phyloP scores from a whole-genome alignment of 2,329 filamentous ascomycete species.

The Venturia effusa region DNA sequence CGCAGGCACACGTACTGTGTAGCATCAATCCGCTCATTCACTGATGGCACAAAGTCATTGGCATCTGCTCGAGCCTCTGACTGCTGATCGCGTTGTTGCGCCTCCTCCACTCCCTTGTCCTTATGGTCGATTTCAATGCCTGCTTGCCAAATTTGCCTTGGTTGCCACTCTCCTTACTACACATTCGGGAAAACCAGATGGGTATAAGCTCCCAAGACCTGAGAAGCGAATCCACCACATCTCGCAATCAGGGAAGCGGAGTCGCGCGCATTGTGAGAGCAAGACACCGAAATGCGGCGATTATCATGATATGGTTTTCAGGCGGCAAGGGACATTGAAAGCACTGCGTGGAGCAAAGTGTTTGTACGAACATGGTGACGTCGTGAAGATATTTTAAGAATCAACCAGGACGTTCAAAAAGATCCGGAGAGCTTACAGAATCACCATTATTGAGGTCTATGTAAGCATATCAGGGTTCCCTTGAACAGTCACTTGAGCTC shows the following conservation, averaged over 20 bases:
- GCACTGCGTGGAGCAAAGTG: slow-evolving; percentile 28
- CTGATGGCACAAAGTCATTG: too few species aligned
- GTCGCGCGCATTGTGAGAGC: slow-evolving; percentile 29
- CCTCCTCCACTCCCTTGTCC: background rate
- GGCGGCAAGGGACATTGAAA: slow-evolving; percentile 30
- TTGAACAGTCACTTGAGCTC: background rate
- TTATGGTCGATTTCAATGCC: background rate
- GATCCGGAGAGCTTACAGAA: too few species aligned
- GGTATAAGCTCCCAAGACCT: slow-evolving; percentile 19
- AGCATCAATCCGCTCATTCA: too few species aligned
- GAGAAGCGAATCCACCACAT: slow-evolving; percentile 26
- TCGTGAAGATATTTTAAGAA: background rate
- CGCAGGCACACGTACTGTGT: too few species aligned
- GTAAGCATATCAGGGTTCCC: background rate
- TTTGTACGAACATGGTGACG: background rate
- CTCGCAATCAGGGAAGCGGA: slow-evolving; percentile 26
- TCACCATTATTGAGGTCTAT: background rate
- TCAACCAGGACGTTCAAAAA: too few species aligned
- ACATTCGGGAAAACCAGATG: background rate
- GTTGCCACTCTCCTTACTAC: background rate
- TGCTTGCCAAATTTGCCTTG: background rate
- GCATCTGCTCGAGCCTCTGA: too few species aligned
- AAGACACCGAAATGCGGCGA: slow-evolving; percentile 28
- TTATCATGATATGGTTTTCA: slow-evolving; percentile 29
- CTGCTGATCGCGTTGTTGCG: too few species aligned